Base-by-base conservation (phyloP, 2,329 filamentous ascomycete genomes). In the Talaromyces piceae region DNA sequence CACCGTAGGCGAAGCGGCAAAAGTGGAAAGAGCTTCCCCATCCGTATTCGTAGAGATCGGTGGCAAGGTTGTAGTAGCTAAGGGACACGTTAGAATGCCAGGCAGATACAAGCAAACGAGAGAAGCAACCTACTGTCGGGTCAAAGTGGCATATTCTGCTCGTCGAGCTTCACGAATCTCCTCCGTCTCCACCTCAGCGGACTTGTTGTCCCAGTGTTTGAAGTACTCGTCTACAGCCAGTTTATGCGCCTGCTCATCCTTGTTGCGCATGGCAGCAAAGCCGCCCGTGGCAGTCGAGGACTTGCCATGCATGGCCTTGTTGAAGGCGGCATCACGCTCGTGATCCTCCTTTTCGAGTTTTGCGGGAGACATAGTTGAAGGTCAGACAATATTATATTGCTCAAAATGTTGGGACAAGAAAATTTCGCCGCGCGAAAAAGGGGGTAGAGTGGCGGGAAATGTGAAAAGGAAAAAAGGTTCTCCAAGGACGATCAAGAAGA, bases 21-120 rank as follows among this genome's bases (percentile, higher is more conserved):
- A 98, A 97, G 75, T 98, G 91, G 80, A 98, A 98, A 46, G 86
- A 91, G 64, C 90, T 84, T 56, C 88, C 88, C 91, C 93, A 98
- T 63, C 91, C 93, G 62, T 95, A 93, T 77, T 97, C 93, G 77
- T 95, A 95, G 47, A 95, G 73, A 66, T 95, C 91, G 60, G 91
- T 96, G n/a, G 88, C 90, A 45, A 95, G 82, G 74, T 96, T 95
- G 77, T 96, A 96, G 79, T 96, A 95, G 70, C 86, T 90, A n/a
- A 3, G 6, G 11, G 28, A 45, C 3, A 6, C 37, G 39, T 44
- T 43, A 50, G 26, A 27, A 31, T 22, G 20, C 23, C 7, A 46
- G 3, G n/a, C 13, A 46, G 18, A 31, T 12, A n/a, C 4, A 37
- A 37, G 16, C 31, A 27, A 28, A 27, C 9, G 11, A 16, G 33